Base-by-base conservation (phyloP, 148 eudicot genomes). In the Fagopyrum esculentum region DNA sequence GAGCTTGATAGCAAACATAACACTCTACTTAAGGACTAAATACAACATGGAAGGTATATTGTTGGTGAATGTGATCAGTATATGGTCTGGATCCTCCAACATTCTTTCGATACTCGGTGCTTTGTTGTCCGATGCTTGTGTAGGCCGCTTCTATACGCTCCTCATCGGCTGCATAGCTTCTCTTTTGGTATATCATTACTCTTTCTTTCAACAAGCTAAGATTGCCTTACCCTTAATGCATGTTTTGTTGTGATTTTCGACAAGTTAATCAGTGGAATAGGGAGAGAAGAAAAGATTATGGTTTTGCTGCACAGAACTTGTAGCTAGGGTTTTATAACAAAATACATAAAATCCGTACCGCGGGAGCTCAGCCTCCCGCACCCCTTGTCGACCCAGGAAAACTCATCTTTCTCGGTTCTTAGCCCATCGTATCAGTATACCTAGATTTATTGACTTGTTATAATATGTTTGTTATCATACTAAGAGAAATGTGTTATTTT, bases 101-200 rank as follows among this genome's bases (percentile, higher is more conserved):
- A 52, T 89, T 71, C 83, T 80, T 2, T 83, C 97, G 1, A 60
- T 89, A 43, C 22, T 74, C 1, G 97, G 97, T 44, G 97, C 97
- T 45, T 80, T 85, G 57, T 81, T 88, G 46, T 86, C 89, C 5
- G 97, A 91, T 79, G 89, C 87, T 17, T 89, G 81, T 74, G 55
- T 91, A 3, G 97, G 97, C 55, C 77, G 90, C 0, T 91, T 82
- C 77, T 82, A 80, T 52, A 88, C 93, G 19, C 77, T 92, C 74
- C 83, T 90, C 59, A 69, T 84, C 22, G 97, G 93, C 74, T 84
- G 90, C 68, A 51, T 87, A 1, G 76, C 83, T 16, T 81, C 91
- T 6, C 50, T 90, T 48, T n/a, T 87, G 95, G 97, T 92, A 88
- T 19, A 9, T 29, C 64, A 57, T 19, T 19, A 57, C 64, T 57